Base-by-base conservation (phyloP, 495 filamentous ascomycete species). In the Poronia punctata region DNA sequence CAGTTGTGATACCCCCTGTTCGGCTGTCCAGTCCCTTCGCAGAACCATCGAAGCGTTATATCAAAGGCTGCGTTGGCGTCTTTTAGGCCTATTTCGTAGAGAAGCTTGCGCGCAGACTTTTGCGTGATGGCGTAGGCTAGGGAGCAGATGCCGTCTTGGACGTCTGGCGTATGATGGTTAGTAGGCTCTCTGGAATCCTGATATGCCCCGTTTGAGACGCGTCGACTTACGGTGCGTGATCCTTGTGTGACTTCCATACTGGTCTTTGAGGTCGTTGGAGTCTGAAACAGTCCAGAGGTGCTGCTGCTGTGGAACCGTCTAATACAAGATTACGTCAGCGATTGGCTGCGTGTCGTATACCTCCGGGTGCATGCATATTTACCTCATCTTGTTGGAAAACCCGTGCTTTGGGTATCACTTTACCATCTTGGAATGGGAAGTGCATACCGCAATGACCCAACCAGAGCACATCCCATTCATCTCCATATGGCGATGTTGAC, bases 391-490 rank as follows among this genome's bases (percentile, higher is more conserved):
- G 22, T 12, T 45, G 46, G 14, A 58, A 38, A 5, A 61, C 40
- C 20, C 54, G 49, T 20, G 42, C 52, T 23, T 54, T 52, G 8
- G 57, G 54, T 21, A 58, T 36, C 7, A 21, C 17, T 20, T 17
- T 23, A 32, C 46, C 26, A 9, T 48, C 10, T 7, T 41, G 32
- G 19, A 44, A 50, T 5, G 56, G 48, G 38, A 64, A 60, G 14
- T 46, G 33, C 38, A 53, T 50, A 5, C 62, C 56, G 43, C 73
- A 76, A 32, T 72, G 67, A 5, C 71, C 75, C 34, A 78, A 50
- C 75, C 74, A 79, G 9, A 79, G 60, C 3, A 78, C 43, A 50
- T 78, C 71, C 76, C 76, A 82, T 50, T 72, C 55, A 24, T 74
- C 67, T 15, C 78, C 78, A 44, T 80, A 82, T 0, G 73, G 74